phyloP scores from a whole-genome alignment of 2,329 filamentous ascomycete species.

The Ampelomyces quisqualis region DNA sequence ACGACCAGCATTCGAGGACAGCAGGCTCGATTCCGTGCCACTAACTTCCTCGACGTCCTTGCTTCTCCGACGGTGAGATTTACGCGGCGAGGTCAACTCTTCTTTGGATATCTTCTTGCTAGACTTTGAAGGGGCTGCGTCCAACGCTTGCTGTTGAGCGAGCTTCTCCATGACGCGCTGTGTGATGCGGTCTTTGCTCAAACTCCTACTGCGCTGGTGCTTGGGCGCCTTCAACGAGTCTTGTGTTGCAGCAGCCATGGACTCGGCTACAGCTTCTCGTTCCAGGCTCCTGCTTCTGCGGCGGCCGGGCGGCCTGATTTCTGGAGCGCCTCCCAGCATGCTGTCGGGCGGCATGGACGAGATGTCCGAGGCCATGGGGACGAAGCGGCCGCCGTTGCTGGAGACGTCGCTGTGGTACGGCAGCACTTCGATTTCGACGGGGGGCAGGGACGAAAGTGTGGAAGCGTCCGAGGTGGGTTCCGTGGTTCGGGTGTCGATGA shows the following conservation, averaged over 20 bases:
- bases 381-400: slow-evolving; percentile 62
- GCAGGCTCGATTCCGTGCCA: slow-evolving; percentile 62
- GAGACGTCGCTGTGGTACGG: slow-evolving; percentile 68
- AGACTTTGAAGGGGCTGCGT: slow-evolving; percentile 38
- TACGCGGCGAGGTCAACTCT: slow-evolving; percentile 33
- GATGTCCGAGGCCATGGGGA: slow-evolving; percentile 75
- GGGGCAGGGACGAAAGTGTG: slow-evolving; percentile 66
- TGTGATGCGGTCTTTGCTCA: slow-evolving; percentile 66
- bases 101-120: slow-evolving; percentile 29
- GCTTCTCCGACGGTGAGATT: slow-evolving; percentile 44
- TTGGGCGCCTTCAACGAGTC: slow-evolving; percentile 61
- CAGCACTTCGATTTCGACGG: slow-evolving; percentile 88
- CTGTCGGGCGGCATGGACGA: slow-evolving; percentile 78
- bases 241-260: slow-evolving; percentile 16
- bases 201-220: slow-evolving; percentile 61
- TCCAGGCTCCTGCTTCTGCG: slow-evolving; percentile 55
- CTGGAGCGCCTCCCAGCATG: slow-evolving; percentile 60
- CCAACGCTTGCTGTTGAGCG: slow-evolving; percentile 52
- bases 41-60: slow-evolving; percentile 51
- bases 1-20: slow-evolving; percentile 60
- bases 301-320: slow-evolving; percentile 49
- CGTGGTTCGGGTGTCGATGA: slow-evolving; percentile 29
- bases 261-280: slow-evolving; percentile 38
- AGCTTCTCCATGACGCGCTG: slow-evolving; percentile 70
- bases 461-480: slow-evolving; percentile 74